These are phyloP conservation scores for Hydnum rufescens DNA, from an alignment of 768 basidiomycete genomes.

Conservation along the genomic window DNA sequence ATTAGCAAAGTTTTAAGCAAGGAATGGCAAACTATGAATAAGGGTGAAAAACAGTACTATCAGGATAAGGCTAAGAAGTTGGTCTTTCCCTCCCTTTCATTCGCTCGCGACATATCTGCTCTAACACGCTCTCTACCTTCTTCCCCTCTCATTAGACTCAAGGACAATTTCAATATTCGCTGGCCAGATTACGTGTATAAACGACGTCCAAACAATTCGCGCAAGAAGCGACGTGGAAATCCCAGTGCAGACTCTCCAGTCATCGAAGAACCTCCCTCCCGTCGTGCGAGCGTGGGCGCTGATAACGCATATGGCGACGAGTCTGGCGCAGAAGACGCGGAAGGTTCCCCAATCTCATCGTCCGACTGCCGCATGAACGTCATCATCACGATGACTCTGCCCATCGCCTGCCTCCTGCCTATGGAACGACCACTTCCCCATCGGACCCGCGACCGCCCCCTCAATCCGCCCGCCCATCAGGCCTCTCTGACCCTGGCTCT, in stretches of 20 bases:
- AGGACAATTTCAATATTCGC: conserved; percentile 67
- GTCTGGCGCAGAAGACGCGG: background rate
- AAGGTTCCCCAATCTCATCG: background rate
- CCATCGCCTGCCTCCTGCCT: background rate
- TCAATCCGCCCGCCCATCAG: background rate
- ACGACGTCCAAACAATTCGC: conserved; percentile 71
- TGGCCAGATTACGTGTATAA: conserved; percentile 85
- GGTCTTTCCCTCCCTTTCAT: background rate
- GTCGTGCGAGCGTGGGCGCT: background rate
- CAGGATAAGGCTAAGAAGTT: conserved; percentile 61
- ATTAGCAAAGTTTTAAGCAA: conserved; percentile 74
- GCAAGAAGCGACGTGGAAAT: conserved; percentile 28
- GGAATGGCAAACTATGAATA: conserved; percentile 66
- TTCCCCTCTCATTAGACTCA: conserved; percentile 22
- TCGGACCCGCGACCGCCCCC: background rate
- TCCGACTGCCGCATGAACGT: background rate
- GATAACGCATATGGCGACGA: background rate
- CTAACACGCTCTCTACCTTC: background rate
- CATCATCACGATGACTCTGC: background rate
- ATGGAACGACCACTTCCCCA: background rate
- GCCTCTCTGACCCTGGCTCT: background rate
- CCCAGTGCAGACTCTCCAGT: background rate
- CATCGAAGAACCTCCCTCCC: background rate
- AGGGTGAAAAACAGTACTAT: conserved; percentile 73
- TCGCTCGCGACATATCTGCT: background rate